These are phyloP conservation scores for Chaetoceros muelleri DNA, from an alignment of 108 stramenopile species.

Conservation along the genomic window DNA sequence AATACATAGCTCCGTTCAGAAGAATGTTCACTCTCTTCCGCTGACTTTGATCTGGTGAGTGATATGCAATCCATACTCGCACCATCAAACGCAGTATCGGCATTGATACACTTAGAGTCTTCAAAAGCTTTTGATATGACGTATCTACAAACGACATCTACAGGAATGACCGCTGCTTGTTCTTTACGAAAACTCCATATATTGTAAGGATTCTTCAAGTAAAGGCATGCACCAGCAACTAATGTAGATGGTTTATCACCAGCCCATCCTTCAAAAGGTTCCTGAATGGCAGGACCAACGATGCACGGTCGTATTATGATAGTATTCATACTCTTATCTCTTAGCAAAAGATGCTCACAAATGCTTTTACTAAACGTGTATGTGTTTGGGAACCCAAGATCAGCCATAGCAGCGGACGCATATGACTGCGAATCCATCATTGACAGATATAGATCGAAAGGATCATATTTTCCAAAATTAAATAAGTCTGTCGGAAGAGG, in stretches of 20 bases:
- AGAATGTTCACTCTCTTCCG: slow-evolving; percentile 1
- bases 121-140: slow-evolving; percentile 47
- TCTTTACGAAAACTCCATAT: slow-evolving; percentile 65
- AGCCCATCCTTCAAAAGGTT: slow-evolving; percentile 76
- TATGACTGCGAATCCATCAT: slow-evolving; percentile 66
- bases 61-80: slow-evolving; percentile 10
- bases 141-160: slow-evolving; percentile 66
- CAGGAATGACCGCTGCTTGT: slow-evolving; percentile 61
- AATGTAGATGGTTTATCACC: slow-evolving; percentile 81
- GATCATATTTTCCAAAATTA: slow-evolving; percentile 42
- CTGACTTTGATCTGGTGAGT: slow-evolving; percentile 20
- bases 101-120: not conserved
- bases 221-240: slow-evolving; percentile 71
- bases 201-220: slow-evolving; percentile 62
- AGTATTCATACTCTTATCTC: slow-evolving; percentile 27
- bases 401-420: slow-evolving; percentile 69
- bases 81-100: not conserved
- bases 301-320: slow-evolving; percentile 79
- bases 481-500: slow-evolving; percentile 59
- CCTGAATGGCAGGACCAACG: slow-evolving; percentile 66
- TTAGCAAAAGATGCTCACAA: slow-evolving; percentile 67
- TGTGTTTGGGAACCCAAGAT: slow-evolving; percentile 68
- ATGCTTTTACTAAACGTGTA: slow-evolving; percentile 85
- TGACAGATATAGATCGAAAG: slow-evolving; percentile 55
- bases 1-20: not conserved